Evolutionary conservation across 306 rosid species (phyloP).

Genomic region (Corylus heterophylla): DNA sequence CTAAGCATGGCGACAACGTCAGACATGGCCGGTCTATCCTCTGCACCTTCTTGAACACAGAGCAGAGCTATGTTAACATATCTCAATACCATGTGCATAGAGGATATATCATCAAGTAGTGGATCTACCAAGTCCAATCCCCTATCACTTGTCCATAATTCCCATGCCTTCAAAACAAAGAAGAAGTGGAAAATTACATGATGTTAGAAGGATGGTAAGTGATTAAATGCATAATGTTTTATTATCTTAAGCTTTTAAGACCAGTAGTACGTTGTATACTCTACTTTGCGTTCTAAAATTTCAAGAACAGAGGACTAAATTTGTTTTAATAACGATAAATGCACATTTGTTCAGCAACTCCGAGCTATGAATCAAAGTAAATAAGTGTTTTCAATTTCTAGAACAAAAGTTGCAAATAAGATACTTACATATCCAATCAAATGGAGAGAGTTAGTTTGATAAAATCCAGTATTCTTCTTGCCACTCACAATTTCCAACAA

Average conservation of each 20-base stretch:
- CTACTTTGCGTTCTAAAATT: not conserved
- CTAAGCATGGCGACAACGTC: conserved; percentile 29
- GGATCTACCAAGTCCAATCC: conserved; percentile 30
- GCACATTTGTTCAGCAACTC: not conserved
- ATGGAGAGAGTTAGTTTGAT: not conserved
- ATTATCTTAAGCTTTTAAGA: too few species aligned
- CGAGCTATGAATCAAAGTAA: not conserved
- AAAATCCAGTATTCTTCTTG: conserved; percentile 20
- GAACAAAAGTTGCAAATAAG: too few species aligned
- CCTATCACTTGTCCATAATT: conserved; percentile 29
- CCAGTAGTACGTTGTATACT: not conserved
- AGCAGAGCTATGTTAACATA: conserved; percentile 38
- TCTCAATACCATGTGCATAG: conserved; percentile 2
- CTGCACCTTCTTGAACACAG: conserved; percentile 40
- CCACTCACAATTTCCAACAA: conserved; percentile 42
- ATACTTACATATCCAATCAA: conserved; percentile 37
- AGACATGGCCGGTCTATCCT: conserved; percentile 37
- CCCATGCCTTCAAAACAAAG: conserved; percentile 31
- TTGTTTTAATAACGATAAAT: too few species aligned
- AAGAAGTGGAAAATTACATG: not conserved
- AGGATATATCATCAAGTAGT: not conserved
- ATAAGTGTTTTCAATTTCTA: not conserved
- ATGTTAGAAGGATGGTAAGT: not conserved
- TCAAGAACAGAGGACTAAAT: too few species aligned
- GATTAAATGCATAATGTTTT: too few species aligned